phyloP scores from a whole-genome alignment of 2,329 filamentous ascomycete genomes.

The Fusarium goolgardi region DNA sequence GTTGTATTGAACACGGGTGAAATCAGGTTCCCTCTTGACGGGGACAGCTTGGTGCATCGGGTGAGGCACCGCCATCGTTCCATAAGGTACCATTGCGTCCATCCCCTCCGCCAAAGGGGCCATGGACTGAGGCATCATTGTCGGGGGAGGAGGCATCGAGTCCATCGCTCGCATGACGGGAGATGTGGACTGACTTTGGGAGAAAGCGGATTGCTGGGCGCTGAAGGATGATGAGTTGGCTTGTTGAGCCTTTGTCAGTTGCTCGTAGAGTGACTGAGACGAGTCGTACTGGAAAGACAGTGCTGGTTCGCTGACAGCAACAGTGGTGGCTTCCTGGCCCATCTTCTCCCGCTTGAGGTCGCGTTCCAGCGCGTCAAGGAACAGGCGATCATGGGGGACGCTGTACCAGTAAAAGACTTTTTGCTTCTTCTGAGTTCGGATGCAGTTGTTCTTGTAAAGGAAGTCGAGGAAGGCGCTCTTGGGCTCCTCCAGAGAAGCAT shows the following conservation, averaged over 20 bases:
- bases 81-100: slow-evolving; percentile 79
- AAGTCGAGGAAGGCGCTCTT: slow-evolving; percentile 99
- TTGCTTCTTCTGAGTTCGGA: slow-evolving; percentile 99
- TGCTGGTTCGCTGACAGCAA: slow-evolving; percentile 96
- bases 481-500: slow-evolving; percentile 97
- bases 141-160: slow-evolving; percentile 91
- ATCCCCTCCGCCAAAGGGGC: slow-evolving; percentile 71
- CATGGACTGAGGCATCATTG: slow-evolving; percentile 75
- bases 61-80: slow-evolving; percentile 76
- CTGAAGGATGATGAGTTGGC: slow-evolving; percentile 97
- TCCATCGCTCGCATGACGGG: slow-evolving; percentile 92
- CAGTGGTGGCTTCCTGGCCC: slow-evolving; percentile 96
- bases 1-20: slow-evolving; percentile 85
- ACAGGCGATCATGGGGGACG: slow-evolving; percentile 96
- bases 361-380: slow-evolving; percentile 95
- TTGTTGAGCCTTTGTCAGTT: slow-evolving; percentile 99
- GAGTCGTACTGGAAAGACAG: slow-evolving; percentile 99
- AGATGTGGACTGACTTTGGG: slow-evolving; percentile 84
- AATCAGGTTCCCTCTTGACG: slow-evolving; percentile 91
- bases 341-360: slow-evolving; percentile 99
- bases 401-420: slow-evolving; percentile 99
- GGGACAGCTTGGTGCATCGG: slow-evolving; percentile 73
- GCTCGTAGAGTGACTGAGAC: slow-evolving; percentile 98
- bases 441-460: slow-evolving; percentile 99
- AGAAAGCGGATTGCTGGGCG: slow-evolving; percentile 76